These are phyloP conservation scores for Rhizoclosmatium sp. DNA, from an alignment of 192 early-diverging fungal species.

Conservation along the genomic window DNA sequence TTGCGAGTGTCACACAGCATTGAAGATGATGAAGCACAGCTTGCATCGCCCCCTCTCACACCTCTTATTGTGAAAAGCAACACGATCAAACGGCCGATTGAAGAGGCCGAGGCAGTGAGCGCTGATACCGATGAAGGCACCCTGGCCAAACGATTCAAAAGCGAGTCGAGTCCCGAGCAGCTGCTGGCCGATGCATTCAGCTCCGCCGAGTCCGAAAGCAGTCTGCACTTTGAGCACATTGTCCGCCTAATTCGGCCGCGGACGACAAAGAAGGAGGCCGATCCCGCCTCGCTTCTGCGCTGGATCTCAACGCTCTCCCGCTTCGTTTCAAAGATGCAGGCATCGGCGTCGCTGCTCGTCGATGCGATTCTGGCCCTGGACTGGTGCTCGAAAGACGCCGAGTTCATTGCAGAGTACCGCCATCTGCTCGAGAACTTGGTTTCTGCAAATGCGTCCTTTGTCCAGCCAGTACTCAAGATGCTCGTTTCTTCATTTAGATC, in stretches of 20 bases:
- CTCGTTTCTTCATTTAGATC: constrained; percentile 62
- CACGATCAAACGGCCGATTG: neutral
- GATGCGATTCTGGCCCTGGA: neutral
- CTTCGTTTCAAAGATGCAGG: constrained; percentile 3
- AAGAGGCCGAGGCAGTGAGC: neutral
- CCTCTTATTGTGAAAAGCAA: neutral
- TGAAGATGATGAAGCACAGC: neutral
- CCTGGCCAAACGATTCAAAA: neutral
- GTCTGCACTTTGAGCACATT: neutral
- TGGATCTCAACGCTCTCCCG: constrained; percentile 2
- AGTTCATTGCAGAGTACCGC: constrained; percentile 58
- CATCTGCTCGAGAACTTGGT: constrained; percentile 77
- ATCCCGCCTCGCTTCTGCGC: neutral
- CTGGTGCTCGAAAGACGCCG: neutral
- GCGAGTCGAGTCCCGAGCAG: neutral
- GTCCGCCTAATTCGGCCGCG: neutral
- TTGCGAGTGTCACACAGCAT: too few species aligned
- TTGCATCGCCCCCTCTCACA: constrained; percentile 4
- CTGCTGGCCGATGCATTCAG: neutral
- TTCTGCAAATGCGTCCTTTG: constrained; percentile 75
- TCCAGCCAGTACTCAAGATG: constrained; percentile 63
- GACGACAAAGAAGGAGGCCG: neutral
- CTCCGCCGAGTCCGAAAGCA: neutral
- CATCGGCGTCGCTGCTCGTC: neutral
- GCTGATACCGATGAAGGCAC: neutral